Percentiles rank a stretch among this genome's conserved stretches.
Conservation (phyloP, 768 basidiomycete genomes). For the Leccinellum albellum region DNA sequence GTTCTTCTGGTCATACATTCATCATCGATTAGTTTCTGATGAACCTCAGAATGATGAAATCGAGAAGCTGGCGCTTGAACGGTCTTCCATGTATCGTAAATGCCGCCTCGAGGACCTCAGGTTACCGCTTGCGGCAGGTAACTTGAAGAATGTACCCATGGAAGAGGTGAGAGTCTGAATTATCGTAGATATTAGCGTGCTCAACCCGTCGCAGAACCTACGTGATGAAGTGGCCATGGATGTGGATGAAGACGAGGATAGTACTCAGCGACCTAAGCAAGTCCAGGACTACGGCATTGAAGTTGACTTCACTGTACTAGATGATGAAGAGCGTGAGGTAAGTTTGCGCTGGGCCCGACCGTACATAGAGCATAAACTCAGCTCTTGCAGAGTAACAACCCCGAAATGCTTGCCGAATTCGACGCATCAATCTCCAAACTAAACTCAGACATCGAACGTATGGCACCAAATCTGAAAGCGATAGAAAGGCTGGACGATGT, state of each 20-base stretch:
- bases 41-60: slow-evolving; percentile 76
- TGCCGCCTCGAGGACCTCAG: slow-evolving; percentile 92
- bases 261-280: slow-evolving; percentile 65
- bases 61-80: slow-evolving; percentile 79
- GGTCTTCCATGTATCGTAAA: slow-evolving; percentile 83
- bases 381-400: slow-evolving; percentile 49
- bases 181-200: neutral
- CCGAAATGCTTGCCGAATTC: slow-evolving; percentile 64
- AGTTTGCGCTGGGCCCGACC: slow-evolving; percentile 12
- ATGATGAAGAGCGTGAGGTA: slow-evolving; percentile 72
- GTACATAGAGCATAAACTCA: neutral
- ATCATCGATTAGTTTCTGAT: slow-evolving; percentile 2
- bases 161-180: slow-evolving; percentile 67
- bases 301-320: slow-evolving; percentile 74
- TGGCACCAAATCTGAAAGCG: slow-evolving; percentile 97
- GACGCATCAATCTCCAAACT: slow-evolving; percentile 71
- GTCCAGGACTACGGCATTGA: slow-evolving; percentile 86
- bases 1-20: slow-evolving; percentile 23
- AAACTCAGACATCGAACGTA: slow-evolving; percentile 77
- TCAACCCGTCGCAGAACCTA: slow-evolving; percentile 51
- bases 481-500: slow-evolving; percentile 87
- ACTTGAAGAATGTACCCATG: slow-evolving; percentile 85
- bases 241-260: slow-evolving; percentile 84
- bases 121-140: slow-evolving; percentile 72
- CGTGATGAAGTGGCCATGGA: slow-evolving; percentile 90